These are phyloP conservation scores for Plenodomus biglobosus DNA, from an alignment of 2,329 filamentous ascomycete species.

Conservation along the genomic window DNA sequence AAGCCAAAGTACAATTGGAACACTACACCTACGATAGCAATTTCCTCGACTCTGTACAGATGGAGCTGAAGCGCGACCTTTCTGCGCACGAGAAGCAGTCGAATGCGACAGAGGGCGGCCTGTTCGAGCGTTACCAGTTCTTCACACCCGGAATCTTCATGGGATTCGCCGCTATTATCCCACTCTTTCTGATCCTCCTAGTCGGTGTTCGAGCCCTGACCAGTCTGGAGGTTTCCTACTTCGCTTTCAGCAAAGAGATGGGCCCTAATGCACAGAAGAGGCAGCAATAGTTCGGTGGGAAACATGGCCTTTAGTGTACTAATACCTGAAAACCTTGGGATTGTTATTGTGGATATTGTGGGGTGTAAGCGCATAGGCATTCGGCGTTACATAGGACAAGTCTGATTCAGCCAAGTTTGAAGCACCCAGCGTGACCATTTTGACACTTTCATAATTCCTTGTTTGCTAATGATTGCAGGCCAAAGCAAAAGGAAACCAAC, in stretches of 20 bases:
- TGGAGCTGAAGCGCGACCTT: slow-evolving; percentile 72
- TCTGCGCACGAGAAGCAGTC: slow-evolving; percentile 33
- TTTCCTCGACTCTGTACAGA: slow-evolving; percentile 64
- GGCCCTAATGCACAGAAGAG: slow-evolving; percentile 86
- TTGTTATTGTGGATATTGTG: slow-evolving; percentile 12
- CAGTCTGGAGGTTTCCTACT: slow-evolving; percentile 86
- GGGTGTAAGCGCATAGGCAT: slow-evolving; percentile 18
- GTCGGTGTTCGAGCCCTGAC: slow-evolving; percentile 75
- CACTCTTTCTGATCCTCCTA: slow-evolving; percentile 76
- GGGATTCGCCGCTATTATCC: slow-evolving; percentile 68
- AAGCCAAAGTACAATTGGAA: slow-evolving; percentile 25
- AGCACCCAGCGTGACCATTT: neutral
- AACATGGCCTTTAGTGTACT: neutral
- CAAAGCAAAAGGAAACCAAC: neutral
- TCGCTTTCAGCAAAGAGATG: slow-evolving; percentile 95
- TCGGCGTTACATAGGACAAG: slow-evolving; percentile 13
- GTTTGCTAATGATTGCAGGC: too few relatives aligned
- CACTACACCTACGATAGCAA: slow-evolving; percentile 66
- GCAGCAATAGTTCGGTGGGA: slow-evolving; percentile 48
- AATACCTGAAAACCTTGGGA: slow-evolving; percentile 1
- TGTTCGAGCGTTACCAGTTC: slow-evolving; percentile 95
- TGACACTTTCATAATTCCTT: too few relatives aligned
- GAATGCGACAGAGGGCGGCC: slow-evolving; percentile 33
- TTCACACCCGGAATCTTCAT: slow-evolving; percentile 92
- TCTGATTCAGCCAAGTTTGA: neutral